Percentiles rank a stretch among this genome's conserved stretches.
phyloP scores from a whole-genome alignment of 2,329 filamentous ascomycete species.

The Emydomyces testavorans region DNA sequence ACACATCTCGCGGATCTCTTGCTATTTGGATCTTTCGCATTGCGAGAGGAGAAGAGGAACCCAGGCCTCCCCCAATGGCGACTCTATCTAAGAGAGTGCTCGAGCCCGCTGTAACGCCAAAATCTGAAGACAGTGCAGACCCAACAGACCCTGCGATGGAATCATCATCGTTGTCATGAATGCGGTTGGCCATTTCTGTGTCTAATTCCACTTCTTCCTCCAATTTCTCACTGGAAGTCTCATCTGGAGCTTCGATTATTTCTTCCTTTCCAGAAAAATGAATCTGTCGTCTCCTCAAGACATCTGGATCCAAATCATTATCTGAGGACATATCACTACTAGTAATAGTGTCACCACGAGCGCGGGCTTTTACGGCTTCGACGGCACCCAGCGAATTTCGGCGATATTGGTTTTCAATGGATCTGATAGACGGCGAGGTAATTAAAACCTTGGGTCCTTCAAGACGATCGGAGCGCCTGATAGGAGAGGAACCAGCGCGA shows the following conservation, averaged over 20 bases:
- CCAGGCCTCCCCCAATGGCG: slow-evolving; percentile 33
- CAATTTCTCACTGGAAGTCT: slow-evolving; percentile 18
- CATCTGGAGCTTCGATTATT: slow-evolving; percentile 23
- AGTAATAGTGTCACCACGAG: slow-evolving; percentile 51
- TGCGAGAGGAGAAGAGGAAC: slow-evolving; percentile 40
- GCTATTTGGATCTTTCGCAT: slow-evolving; percentile 17
- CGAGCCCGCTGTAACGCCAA: slow-evolving; percentile 45
- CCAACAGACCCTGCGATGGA: slow-evolving; percentile 40
- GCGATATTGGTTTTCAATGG: slow-evolving; percentile 38
- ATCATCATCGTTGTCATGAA: slow-evolving; percentile 36
- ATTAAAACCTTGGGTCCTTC: slow-evolving; percentile 41
- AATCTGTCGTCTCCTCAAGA: slow-evolving; percentile 44
- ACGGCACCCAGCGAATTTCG: slow-evolving; percentile 47
- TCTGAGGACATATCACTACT: slow-evolving; percentile 57
- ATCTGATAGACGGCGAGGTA: slow-evolving; percentile 45
- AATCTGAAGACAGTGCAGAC: slow-evolving; percentile 43
- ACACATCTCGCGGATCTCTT: slow-evolving; percentile 22
- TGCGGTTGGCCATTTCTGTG: slow-evolving; percentile 23
- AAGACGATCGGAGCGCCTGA: slow-evolving; percentile 43
- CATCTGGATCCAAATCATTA: slow-evolving; percentile 46
- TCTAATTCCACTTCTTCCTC: slow-evolving; percentile 24
- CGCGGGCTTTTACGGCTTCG: slow-evolving; percentile 42
- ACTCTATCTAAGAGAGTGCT: slow-evolving; percentile 46
- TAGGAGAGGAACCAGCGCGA: slow-evolving; percentile 78
- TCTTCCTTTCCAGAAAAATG: slow-evolving; percentile 34